Evolutionary conservation across 2,329 filamentous ascomycete species (phyloP).

Genomic region (Cadophora gregata): DNA sequence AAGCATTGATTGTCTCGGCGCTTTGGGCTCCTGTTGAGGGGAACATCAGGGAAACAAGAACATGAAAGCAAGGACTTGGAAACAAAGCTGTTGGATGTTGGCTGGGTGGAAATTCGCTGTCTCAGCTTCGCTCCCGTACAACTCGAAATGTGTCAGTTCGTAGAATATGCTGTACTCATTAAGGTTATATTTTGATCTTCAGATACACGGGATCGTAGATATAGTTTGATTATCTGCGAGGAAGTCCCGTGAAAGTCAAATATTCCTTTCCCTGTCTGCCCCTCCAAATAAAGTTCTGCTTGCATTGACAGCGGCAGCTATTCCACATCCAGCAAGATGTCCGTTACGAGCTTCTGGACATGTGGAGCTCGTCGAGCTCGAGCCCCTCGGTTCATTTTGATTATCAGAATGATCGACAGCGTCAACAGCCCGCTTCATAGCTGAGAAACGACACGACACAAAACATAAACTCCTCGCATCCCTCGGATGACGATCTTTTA

Average conservation of each 20-base stretch:
- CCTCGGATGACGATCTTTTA: constrained; percentile 1
- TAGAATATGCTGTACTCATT: too few species aligned
- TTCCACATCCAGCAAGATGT: background rate
- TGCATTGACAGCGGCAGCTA: constrained; percentile 8
- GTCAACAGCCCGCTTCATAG: background rate
- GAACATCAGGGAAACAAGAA: too few species aligned
- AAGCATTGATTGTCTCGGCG: background rate
- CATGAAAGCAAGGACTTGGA: constrained; percentile 1
- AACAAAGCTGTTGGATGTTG: background rate
- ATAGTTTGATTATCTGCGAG: background rate
- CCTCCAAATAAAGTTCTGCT: background rate
- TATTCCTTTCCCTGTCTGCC: background rate
- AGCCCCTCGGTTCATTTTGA: background rate
- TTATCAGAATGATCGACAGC: constrained; percentile 7
- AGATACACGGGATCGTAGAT: too few species aligned
- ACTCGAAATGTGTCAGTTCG: too few species aligned
- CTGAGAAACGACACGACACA: background rate
- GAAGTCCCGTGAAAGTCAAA: background rate
- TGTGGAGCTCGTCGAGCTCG: background rate
- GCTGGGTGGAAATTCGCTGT: background rate
- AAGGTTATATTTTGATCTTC: too few species aligned
- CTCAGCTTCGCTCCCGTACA: too few species aligned
- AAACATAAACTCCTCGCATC: background rate
- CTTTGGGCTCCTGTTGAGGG: background rate
- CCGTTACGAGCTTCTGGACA: background rate